Evolutionary conservation across 495 filamentous ascomycete species (phyloP).

Genomic region (Bacidia gigantensis): DNA sequence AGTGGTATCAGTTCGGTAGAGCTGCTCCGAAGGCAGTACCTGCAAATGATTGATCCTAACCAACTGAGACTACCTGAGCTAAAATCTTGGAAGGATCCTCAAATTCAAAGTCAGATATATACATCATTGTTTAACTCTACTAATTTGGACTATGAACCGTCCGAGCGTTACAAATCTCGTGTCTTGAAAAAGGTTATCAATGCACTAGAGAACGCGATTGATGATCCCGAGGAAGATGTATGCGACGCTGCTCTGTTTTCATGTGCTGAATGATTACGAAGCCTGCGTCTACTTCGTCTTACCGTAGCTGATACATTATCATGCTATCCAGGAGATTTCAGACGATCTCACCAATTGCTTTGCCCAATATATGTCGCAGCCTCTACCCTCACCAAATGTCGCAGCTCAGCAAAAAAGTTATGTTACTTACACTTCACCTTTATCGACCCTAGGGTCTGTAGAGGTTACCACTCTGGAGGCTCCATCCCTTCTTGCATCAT

Average conservation of each 20-base stretch:
- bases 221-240: constrained; percentile 77
- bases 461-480: constrained; percentile 54
- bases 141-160: constrained; percentile 37
- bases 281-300: neutral
- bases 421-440: constrained; percentile 54
- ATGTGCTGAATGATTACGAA: neutral
- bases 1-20: constrained; percentile 4
- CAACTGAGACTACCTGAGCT: constrained; percentile 41
- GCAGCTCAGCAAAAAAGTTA: constrained; percentile 63
- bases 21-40: constrained; percentile 41
- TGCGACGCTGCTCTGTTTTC: constrained; percentile 20
- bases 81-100: constrained; percentile 34
- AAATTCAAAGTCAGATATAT: constrained; percentile 50
- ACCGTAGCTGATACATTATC: constrained; percentile 13
- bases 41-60: constrained; percentile 47
- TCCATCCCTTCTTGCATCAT: constrained; percentile 53
- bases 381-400: constrained; percentile 42
- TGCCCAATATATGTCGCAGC: constrained; percentile 42
- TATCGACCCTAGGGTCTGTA: constrained; percentile 14
- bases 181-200: constrained; percentile 56
- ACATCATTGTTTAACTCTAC: constrained; percentile 47
- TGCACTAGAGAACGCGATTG: constrained; percentile 52
- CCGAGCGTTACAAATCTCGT: constrained; percentile 51
- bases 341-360: constrained; percentile 55
- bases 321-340: constrained; percentile 51